Evolutionary conservation across 176 grass and related monocot species (phyloP), one percentile per base, ranked within the genome.

Genomic region (Oryza officinalis): DNA sequence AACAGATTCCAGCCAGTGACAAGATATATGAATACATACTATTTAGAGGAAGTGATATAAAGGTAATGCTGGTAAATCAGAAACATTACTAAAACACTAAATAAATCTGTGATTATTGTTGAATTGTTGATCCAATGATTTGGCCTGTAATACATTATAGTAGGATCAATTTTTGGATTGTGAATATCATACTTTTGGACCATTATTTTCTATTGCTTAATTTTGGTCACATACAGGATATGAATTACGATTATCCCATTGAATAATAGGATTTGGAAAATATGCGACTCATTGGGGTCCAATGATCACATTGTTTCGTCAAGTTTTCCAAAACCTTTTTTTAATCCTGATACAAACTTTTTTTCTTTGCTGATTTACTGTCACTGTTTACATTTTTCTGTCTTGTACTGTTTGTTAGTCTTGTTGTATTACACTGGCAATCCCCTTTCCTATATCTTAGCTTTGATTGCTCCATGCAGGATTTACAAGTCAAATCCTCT

Each of bases 21-120:
- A 97, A 94, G 83, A 85, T 97, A 78, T 97, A 97, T 27, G 94
- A 97, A 71, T 97, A 92, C 72, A 97, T 97, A 87, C 90, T 94
- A 45, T 97, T 97, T 84, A 83, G 92, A 85, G 94, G 92, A 88
- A 94, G 80, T 73, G 94, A 97, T 80, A 97, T 97, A 90, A 94
- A 92, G 94, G 92, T 97, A 84, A 79, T 86, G 46, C 5, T 84
- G 31, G 27, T 30, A 63, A 66, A 76, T 67, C 38, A 44, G 25
- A 52, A 49, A 69, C 6, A 17, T n/a, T 81, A 50, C 8, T 33
- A 8, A 12, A 26, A 45, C 26, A 28, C 50, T 41, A 77, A 11
- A 4, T 10, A 72, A 59, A 63, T 74, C 20, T 47, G 49, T 47
- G 46, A 33, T 71, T 78, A 67, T 41, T 63, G 9, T 46, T 80